A percentile compares a stretch with the other conserved stretches of the same genome.
These are phyloP conservation scores for Penicillium riverlandense DNA, from an alignment of 495 filamentous ascomycete genomes.

Conservation along the genomic window DNA sequence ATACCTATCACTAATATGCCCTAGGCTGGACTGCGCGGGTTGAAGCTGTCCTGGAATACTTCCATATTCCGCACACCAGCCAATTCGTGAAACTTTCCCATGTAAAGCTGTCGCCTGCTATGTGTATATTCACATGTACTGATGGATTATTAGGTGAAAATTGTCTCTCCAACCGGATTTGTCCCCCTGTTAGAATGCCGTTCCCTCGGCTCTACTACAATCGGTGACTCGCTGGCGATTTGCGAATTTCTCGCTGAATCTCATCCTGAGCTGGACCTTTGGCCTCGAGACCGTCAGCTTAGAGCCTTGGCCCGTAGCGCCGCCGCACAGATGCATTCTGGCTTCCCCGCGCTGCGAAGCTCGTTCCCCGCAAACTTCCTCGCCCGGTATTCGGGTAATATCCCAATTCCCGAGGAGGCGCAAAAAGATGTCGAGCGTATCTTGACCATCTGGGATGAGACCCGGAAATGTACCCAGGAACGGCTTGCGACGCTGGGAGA, in stretches of 20 bases:
- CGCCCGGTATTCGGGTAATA: conserved; percentile 23
- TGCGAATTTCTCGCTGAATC: conserved; percentile 46
- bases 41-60: conserved; percentile 29
- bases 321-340: conserved; percentile 49
- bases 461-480: conserved; percentile 13
- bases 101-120: conserved; percentile 4
- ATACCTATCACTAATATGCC: background rate
- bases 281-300: conserved; percentile 36
- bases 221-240: conserved; percentile 49
- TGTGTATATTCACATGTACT: background rate
- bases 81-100: conserved; percentile 16
- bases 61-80: conserved; percentile 21
- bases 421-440: conserved; percentile 19
- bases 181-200: conserved; percentile 26
- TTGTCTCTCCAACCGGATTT: conserved; percentile 20
- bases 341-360: conserved; percentile 38
- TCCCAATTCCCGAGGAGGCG: conserved; percentile 20
- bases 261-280: conserved; percentile 33
- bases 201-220: conserved; percentile 18
- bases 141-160: conserved; percentile 12
- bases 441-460: conserved; percentile 14
- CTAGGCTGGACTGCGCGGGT: conserved; percentile 31
- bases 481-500: conserved; percentile 15
- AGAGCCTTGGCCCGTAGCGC: conserved; percentile 44
- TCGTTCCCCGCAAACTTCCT: conserved; percentile 40